Evolutionary conservation across 345 rosid genomes (phyloP).

Genomic region (Eucalyptus decipiens): DNA sequence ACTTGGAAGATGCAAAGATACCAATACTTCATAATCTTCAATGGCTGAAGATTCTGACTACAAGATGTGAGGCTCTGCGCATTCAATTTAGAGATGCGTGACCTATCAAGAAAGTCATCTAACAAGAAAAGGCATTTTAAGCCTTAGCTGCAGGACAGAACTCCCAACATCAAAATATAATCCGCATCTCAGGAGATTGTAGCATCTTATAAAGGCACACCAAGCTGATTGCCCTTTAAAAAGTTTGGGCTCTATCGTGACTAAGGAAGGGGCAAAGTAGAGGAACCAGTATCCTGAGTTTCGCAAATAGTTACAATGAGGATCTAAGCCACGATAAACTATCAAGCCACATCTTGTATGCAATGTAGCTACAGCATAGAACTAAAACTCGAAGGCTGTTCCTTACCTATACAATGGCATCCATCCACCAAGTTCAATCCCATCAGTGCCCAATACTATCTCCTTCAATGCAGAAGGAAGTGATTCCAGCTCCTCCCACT

Average conservation of each 20-base stretch:
- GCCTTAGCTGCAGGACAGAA: not conserved
- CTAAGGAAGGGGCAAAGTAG: not conserved
- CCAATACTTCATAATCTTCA: not conserved
- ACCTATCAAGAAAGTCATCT: not conserved
- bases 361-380: not conserved
- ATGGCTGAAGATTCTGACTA: not conserved
- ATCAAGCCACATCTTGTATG: not conserved
- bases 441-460: constrained; percentile 44
- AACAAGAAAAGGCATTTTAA: not conserved
- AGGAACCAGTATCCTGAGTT: not conserved
- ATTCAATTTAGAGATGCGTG: not conserved
- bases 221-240: not conserved
- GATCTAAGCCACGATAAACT: not conserved
- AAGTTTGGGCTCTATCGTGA: not conserved
- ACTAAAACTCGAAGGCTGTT: not conserved
- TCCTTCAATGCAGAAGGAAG: constrained; percentile 45
- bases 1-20: not conserved
- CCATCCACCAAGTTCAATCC: constrained; percentile 72
- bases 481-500: constrained; percentile 41
- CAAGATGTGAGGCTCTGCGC: not conserved
- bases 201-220: not conserved
- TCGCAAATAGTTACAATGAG: not conserved
- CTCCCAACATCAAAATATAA: not conserved
- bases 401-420: constrained; percentile 71
- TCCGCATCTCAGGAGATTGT: not conserved